Conservation (phyloP, 2,329 filamentous ascomycete genomes). For the Basipetospora chlamydospora region DNA sequence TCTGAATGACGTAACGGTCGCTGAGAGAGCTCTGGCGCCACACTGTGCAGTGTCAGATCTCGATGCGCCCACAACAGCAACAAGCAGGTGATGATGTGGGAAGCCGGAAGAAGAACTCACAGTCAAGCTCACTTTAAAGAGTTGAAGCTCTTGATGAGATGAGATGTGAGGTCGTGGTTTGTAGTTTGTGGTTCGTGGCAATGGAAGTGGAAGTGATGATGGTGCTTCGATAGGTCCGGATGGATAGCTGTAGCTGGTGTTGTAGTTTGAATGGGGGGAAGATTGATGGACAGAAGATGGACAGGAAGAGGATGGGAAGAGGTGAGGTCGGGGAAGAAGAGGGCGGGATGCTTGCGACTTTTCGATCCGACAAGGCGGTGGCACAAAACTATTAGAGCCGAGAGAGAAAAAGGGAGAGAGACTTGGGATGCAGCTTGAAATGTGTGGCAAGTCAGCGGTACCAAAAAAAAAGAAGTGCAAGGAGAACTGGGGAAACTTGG, state of each 20-base stretch:
- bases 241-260: not conserved
- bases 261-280: not conserved
- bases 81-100: conserved; percentile 3
- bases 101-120: conserved; percentile 5
- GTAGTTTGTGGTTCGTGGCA: not conserved
- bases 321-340: not conserved
- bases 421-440: too few relatives aligned
- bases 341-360: not conserved
- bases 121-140: too few relatives aligned
- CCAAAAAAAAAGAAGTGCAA: too few relatives aligned
- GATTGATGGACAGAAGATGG: not conserved
- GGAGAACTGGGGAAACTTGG: too few relatives aligned
- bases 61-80: not conserved
- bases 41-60: conserved; percentile 4
- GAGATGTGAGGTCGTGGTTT: conserved; percentile 6
- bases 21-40: not conserved
- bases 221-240: not conserved
- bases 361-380: not conserved
- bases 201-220: not conserved
- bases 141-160: conserved; percentile 9
- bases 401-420: too few relatives aligned
- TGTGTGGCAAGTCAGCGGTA: too few relatives aligned
- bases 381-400: conserved; percentile 1
- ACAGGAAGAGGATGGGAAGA: not conserved
- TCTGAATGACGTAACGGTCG: not conserved